phyloP scores from a whole-genome alignment of 257 asterid genomes.

The Nicotiana obtusifolia region DNA sequence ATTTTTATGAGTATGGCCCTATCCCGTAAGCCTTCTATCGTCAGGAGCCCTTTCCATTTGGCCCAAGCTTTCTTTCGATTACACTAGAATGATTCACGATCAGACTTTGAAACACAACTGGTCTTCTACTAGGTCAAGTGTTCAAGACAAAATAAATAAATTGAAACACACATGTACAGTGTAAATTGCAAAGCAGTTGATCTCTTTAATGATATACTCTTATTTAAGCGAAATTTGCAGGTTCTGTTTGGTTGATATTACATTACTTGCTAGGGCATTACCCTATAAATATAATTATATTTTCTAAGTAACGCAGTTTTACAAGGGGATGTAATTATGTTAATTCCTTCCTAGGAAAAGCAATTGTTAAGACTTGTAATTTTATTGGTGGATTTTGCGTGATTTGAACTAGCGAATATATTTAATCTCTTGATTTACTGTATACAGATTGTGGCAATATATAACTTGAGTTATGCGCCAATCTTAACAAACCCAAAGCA shows the following conservation, averaged over 20 bases:
- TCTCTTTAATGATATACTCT: neutral
- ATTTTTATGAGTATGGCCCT: too few relatives aligned
- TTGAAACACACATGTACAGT: neutral
- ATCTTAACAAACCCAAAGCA: neutral
- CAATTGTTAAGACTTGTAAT: neutral
- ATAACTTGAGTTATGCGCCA: neutral
- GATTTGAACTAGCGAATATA: neutral
- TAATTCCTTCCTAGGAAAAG: slow-evolving; percentile 1
- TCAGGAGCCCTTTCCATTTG: too few relatives aligned
- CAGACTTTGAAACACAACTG: neutral
- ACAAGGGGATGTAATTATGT: neutral
- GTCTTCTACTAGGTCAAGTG: too few relatives aligned
- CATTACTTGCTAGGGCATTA: neutral
- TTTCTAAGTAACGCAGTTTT: neutral
- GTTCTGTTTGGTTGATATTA: neutral
- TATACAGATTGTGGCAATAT: neutral
- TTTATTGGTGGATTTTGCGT: neutral
- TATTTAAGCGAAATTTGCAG: neutral
- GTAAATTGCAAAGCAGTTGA: neutral
- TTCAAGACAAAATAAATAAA: too few relatives aligned
- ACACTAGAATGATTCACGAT: neutral
- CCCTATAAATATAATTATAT: neutral
- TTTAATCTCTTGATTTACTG: neutral
- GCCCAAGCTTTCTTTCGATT: too few relatives aligned
- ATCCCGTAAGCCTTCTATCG: too few relatives aligned